phyloP scores from a whole-genome alignment of 805 yeast species.

The Lipomyces yamadae region DNA sequence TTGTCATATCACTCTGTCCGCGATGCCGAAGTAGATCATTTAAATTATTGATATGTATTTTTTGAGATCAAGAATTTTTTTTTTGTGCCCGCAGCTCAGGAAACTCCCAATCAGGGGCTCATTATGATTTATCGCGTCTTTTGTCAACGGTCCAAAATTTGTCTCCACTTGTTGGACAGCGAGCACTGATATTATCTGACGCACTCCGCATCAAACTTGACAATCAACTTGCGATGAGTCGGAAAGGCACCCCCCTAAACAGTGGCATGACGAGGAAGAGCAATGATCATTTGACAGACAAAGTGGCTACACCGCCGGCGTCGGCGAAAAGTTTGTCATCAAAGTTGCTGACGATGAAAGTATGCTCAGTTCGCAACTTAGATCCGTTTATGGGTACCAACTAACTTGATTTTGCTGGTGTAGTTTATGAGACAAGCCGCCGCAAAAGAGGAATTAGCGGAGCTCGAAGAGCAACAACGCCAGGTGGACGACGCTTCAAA shows the following conservation, averaged over 20 bases:
- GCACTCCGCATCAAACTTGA: too few relatives aligned
- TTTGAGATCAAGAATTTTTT: background rate
- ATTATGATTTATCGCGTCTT: background rate
- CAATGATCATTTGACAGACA: slow-evolving; percentile 10
- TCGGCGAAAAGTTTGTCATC: slow-evolving; percentile 53
- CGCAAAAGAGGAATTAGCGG: slow-evolving; percentile 45
- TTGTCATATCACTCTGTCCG: background rate
- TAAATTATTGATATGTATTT: background rate
- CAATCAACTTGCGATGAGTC: background rate
- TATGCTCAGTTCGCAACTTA: background rate
- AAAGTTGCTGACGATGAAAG: slow-evolving; percentile 85
- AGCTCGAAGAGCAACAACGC: slow-evolving; percentile 39
- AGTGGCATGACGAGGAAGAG: slow-evolving; percentile 2
- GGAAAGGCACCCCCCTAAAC: background rate
- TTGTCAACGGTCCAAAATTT: background rate
- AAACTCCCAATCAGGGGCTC: background rate
- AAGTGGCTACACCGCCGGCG: slow-evolving; percentile 8
- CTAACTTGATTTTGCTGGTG: background rate
- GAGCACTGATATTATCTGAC: too few relatives aligned
- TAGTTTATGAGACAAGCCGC: slow-evolving; percentile 43
- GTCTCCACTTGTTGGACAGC: background rate
- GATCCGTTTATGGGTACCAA: background rate
- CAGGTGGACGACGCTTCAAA: slow-evolving; percentile 40
- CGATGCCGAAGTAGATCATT: background rate
- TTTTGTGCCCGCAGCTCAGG: background rate